Percentiles rank a stretch among this genome's conserved stretches.
Conservation (phyloP, 805 yeast genomes). For the Starmerella etchellsii region DNA sequence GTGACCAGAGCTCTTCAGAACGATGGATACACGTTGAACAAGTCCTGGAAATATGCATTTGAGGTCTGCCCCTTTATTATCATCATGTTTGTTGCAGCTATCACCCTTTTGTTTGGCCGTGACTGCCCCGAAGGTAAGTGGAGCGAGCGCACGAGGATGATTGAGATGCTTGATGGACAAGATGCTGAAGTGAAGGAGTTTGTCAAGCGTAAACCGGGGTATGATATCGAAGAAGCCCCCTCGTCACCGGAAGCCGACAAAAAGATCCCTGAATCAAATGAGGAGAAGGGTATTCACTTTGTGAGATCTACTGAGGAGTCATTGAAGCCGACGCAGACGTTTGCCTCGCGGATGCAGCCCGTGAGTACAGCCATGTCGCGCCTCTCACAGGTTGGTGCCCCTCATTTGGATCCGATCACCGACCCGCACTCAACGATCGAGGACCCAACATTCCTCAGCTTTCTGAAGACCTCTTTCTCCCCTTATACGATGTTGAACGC, state of each 20-base stretch:
- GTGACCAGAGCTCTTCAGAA: constrained; percentile 3
- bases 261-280: background rate
- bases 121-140: constrained; percentile 31
- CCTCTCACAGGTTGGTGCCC: constrained; percentile 1
- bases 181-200: constrained; percentile 1
- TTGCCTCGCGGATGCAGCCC: background rate
- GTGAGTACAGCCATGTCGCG: constrained; percentile 3
- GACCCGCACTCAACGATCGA: constrained; percentile 8
- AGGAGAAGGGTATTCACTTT: background rate
- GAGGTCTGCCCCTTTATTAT: constrained; percentile 27
- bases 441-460: constrained; percentile 5
- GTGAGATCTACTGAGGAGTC: background rate
- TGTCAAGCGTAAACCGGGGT: background rate
- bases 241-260: background rate
- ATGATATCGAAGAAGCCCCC: background rate
- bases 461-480: constrained; percentile 7
- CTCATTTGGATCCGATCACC: constrained; percentile 3
- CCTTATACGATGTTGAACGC: constrained; percentile 10
- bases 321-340: background rate
- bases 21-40: constrained; percentile 8
- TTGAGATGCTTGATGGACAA: constrained; percentile 1
- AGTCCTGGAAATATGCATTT: constrained; percentile 15
- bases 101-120: constrained; percentile 23
- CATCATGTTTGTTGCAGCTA: constrained; percentile 23
- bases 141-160: constrained; percentile 22